Evolutionary conservation across 441 rosid genomes (phyloP).

Genomic region (Arabidopsis hybrid): DNA sequence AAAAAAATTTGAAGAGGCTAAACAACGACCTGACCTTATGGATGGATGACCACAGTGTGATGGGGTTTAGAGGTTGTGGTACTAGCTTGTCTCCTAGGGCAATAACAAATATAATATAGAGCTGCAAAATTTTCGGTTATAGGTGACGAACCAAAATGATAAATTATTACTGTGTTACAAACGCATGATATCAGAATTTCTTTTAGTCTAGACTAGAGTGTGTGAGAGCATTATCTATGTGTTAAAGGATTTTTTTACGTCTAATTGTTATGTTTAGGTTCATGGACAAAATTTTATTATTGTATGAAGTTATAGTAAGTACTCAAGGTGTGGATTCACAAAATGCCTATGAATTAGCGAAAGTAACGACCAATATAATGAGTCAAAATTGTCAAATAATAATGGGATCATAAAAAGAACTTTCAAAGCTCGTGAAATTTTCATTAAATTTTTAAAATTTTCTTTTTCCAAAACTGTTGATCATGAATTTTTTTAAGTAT

Average conservation of each 20-base stretch:
- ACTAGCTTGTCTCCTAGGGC: not conserved
- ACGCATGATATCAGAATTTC: not conserved
- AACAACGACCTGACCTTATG: constrained; percentile 2
- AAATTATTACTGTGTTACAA: not conserved
- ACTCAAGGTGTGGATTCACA: not conserved
- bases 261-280: not conserved
- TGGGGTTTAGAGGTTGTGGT: not conserved
- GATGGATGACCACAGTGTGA: not conserved
- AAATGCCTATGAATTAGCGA: not conserved
- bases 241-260: not conserved
- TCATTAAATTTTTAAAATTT: no score
- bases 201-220: not conserved
- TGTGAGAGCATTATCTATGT: not conserved
- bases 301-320: not conserved
- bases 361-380: not conserved
- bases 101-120: not conserved
- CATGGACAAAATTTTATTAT: not conserved
- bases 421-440: no score
- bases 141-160: not conserved
- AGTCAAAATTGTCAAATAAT: not conserved
- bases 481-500: not conserved
- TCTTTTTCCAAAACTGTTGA: not conserved
- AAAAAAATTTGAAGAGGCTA: not conserved
- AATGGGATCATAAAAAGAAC: no score
- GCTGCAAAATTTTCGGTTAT: not conserved